Evolutionary conservation across 495 filamentous ascomycete species (phyloP), one percentile per base, ranked within the genome.

Genomic region (Tuber umbilicatum): DNA sequence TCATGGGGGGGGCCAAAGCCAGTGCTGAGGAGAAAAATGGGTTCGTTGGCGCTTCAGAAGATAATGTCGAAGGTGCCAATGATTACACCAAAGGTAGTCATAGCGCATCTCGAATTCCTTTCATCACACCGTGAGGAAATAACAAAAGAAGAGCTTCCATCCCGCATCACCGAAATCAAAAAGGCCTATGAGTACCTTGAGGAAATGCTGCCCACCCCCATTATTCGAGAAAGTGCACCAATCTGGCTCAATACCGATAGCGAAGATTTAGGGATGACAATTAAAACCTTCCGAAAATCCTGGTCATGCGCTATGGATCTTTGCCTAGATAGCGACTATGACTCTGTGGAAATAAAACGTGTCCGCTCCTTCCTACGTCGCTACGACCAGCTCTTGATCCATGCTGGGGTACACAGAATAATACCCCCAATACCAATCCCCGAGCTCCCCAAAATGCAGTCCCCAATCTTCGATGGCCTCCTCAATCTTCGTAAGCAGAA

Each of bases 1-100:
- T 71, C 78, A 47, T 81, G 80, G 80, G n/a, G 79, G 79, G 76
- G 78, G 39, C 78, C 78, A 47, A 71, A 71, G 2, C 75, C 75
- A 23, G 69, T 77, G 27, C 47, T 81, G 5, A 23, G 42, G 9
- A 38, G 68, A 27, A 64, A 47, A 60, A 75, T 77, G 17, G 70
- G 75, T 35, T 40, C 60, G 3, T 39, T 68, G 37, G 73, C 80
- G 43, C 73, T 75, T 41, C 31, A 19, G 7, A 12, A 21, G n/a
- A 67, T 78, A 43, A 68, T 37, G 2, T 69, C 68, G 23, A n/a
- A n/a, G 14, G 23, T 64, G 16, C 21, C 23, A 43, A n/a, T 68
- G 21, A 73, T 79, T 10, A 72, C 75, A 19, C 12, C 73, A 70
- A 47, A 35, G 12, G 55, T n/a, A 10, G 75, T 81, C n/a, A 19